These are phyloP conservation scores for Aspergillus avenaceus DNA, from an alignment of 495 filamentous ascomycete genomes.

Conservation along the genomic window DNA sequence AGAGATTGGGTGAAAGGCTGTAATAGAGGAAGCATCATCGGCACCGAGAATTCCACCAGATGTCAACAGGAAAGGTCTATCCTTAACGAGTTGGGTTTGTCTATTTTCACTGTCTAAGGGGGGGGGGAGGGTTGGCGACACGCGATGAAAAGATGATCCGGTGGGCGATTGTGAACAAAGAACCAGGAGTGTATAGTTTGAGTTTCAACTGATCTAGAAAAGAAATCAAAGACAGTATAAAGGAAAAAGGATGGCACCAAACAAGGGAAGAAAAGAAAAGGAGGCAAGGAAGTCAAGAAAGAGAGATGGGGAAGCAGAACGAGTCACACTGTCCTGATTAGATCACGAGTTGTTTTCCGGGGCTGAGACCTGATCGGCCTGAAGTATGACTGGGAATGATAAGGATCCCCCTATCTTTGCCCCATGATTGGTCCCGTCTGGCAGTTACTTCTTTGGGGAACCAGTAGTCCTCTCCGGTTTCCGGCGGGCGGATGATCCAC, in stretches of 20 bases:
- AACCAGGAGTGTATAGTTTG: no score
- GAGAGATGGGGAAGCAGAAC: neutral
- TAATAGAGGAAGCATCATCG: conserved; percentile 24
- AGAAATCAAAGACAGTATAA: neutral
- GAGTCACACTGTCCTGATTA: neutral
- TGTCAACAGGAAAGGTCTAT: neutral
- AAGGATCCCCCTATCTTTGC: neutral
- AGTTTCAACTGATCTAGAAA: no score
- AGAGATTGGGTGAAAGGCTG: conserved; percentile 30
- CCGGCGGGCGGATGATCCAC: neutral
- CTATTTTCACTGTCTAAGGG: no score
- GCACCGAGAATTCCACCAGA: neutral
- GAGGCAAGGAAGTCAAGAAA: neutral
- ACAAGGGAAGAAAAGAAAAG: neutral
- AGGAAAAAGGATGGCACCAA: neutral
- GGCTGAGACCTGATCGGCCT: neutral
- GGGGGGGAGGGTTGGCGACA: no score
- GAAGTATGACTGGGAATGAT: neutral
- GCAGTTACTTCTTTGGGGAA: neutral
- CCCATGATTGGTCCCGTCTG: neutral
- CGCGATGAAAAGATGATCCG: no score
- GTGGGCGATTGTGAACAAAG: no score
- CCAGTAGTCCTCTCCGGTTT: neutral
- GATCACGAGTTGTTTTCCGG: conserved; percentile 2
- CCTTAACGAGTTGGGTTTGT: no score